Percentiles rank a stretch among this genome's conserved stretches.
These are phyloP conservation scores for Termitomyces eurrhizus DNA, from an alignment of 768 basidiomycete genomes.

Conservation along the genomic window DNA sequence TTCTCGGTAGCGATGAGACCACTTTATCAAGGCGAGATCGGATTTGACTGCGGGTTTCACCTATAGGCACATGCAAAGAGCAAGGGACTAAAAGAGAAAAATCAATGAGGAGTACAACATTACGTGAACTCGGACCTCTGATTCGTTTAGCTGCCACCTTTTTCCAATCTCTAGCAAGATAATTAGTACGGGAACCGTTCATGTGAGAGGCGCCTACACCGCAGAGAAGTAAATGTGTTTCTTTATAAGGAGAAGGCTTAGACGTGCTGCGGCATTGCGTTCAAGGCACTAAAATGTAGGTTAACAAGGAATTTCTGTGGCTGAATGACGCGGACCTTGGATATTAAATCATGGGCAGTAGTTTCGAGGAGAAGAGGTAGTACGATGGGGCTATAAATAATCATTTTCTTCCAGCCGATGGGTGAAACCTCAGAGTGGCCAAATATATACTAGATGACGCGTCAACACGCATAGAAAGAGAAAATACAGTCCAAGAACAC, in stretches of 20 bases:
- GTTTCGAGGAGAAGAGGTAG: constrained; percentile 27
- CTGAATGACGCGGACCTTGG: constrained; percentile 31
- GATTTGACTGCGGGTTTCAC: background rate
- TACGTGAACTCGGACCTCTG: constrained; percentile 22
- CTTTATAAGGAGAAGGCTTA: constrained; percentile 36
- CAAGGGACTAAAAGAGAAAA: constrained; percentile 1
- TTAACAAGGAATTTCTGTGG: background rate
- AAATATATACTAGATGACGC: constrained; percentile 6
- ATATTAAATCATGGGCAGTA: constrained; percentile 38
- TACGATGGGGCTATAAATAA: constrained; percentile 29
- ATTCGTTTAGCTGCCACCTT: constrained; percentile 26
- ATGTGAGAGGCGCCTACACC: constrained; percentile 33
- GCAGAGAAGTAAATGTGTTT: constrained; percentile 45
- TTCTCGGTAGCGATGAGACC: background rate
- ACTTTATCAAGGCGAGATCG: constrained; percentile 2
- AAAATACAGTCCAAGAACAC: constrained; percentile 9
- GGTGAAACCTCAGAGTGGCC: constrained; percentile 14
- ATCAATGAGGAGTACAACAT: background rate
- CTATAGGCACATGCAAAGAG: background rate
- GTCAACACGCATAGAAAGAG: background rate
- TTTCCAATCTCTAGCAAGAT: constrained; percentile 35
- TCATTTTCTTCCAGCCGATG: constrained; percentile 26
- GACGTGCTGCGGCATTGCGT: constrained; percentile 48
- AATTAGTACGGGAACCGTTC: constrained; percentile 10
- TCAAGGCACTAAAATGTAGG: constrained; percentile 43